A percentile compares a stretch with the other conserved stretches of the same genome.
Conservation (phyloP, 176 grass and related monocot genomes). For the Bonia amplexicaulis region DNA sequence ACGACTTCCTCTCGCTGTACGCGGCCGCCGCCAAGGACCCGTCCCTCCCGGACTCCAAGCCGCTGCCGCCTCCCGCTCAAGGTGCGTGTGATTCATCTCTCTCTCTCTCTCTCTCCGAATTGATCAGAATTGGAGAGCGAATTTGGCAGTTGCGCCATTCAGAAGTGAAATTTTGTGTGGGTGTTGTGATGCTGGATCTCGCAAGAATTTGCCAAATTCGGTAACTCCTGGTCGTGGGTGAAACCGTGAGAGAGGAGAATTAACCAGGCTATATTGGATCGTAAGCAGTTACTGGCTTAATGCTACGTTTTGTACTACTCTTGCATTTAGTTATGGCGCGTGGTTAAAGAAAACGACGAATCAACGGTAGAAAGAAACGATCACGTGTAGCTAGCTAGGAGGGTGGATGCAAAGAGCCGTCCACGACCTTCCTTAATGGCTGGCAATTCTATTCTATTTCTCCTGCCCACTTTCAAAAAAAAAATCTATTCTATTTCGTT, state of each 20-base stretch:
- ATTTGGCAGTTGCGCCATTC: background rate
- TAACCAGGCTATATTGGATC: background rate
- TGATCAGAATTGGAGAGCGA: background rate
- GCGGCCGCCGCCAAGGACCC: slow-evolving; percentile 48
- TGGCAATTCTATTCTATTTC: background rate
- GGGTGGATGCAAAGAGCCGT: background rate
- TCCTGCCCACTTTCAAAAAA: too few species aligned
- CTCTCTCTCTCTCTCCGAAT: background rate
- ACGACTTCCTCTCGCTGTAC: slow-evolving; percentile 89
- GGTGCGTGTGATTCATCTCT: slow-evolving; percentile 26
- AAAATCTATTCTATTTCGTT: background rate
- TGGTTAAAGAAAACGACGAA: slow-evolving; percentile 20
- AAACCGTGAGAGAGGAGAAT: background rate
- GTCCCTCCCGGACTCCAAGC: slow-evolving; percentile 42
- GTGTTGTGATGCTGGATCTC: background rate
- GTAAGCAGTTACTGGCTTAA: background rate
- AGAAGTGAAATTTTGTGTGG: background rate
- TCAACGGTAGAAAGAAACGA: slow-evolving; percentile 13
- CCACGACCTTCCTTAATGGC: slow-evolving; percentile 16
- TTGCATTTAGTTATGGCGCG: background rate
- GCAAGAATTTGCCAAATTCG: background rate
- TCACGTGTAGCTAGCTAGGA: slow-evolving; percentile 22
- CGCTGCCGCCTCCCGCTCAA: slow-evolving; percentile 43
- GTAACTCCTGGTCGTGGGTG: background rate
- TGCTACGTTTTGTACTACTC: background rate